Conservation (phyloP, 2,329 filamentous ascomycete species). For the Clathrospora elynae region DNA sequence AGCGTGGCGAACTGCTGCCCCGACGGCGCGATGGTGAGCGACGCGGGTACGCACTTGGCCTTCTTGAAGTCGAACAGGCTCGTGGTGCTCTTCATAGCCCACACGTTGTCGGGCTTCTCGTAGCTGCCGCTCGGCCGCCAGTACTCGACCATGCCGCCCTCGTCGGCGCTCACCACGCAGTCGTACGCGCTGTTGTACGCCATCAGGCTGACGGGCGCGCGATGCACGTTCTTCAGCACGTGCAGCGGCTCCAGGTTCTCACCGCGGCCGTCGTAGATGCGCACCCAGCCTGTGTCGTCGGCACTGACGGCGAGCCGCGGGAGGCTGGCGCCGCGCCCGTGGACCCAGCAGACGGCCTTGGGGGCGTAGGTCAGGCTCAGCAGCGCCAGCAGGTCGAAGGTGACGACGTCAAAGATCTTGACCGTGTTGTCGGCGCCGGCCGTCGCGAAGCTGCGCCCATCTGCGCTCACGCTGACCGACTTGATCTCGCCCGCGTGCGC, state of each 20-base stretch:
- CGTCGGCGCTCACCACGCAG: constrained; percentile 88
- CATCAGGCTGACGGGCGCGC: constrained; percentile 80
- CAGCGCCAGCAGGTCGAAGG: constrained; percentile 70
- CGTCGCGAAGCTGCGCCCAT: constrained; percentile 92
- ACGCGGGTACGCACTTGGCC: constrained; percentile 78
- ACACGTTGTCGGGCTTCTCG: constrained; percentile 91
- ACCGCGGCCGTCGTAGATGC: constrained; percentile 87
- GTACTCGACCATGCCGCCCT: constrained; percentile 94
- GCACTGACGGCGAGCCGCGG: constrained; percentile 85
- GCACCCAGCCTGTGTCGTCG: constrained; percentile 71
- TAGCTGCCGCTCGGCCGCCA: constrained; percentile 82
- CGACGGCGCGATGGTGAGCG: constrained; percentile 82
- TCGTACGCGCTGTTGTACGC: constrained; percentile 87
- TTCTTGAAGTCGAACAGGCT: constrained; percentile 98
- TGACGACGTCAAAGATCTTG: constrained; percentile 79
- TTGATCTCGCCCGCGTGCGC: constrained; percentile 86
- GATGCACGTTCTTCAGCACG: constrained; percentile 78
- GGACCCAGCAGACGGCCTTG: constrained; percentile 87
- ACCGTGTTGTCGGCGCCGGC: constrained; percentile 77
- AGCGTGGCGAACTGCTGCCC: constrained; percentile 85
- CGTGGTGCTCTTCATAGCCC: constrained; percentile 90
- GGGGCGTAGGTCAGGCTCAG: constrained; percentile 76
- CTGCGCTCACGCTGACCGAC: constrained; percentile 81
- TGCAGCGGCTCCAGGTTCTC: constrained; percentile 78
- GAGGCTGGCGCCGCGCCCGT: constrained; percentile 80